Base-by-base conservation (phyloP, 208 protist genomes). In the Trypanosomatidae sp. region DNA sequence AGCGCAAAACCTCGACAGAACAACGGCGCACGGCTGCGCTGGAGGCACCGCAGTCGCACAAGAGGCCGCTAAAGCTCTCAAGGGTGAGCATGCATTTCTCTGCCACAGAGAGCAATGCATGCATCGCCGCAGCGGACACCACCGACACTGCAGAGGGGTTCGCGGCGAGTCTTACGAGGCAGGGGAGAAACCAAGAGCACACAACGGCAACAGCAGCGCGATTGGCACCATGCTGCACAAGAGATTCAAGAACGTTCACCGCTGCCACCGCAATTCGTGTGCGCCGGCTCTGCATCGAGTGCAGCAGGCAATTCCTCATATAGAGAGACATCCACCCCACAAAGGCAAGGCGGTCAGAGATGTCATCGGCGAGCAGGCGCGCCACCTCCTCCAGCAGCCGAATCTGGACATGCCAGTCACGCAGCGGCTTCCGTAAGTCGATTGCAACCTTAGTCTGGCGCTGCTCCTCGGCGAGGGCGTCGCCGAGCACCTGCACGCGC, bases 181-280 rank as follows among this genome's bases (percentile, higher is more conserved):
- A 66, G 3, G 77, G 43, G 9, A 93, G 65, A 73, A 91, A 90
- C 87, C 87, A 91, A 65, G 69, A 76, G 60, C 82, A 81, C 30
- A 82, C 44, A 6, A 58, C 66, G 1, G 78, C 70, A 15, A 60
- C 56, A 22, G 62, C 58, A 22, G 28, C 25, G 36, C 78, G 78
- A 49, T 30, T 53, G 15, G 47, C 46, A 28, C 49, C 62, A 46
- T 30, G 53, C 10, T 50, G 25, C 22, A 52, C 62, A 36, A 70
- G 55, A 22, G 62, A 36, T 33, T 69, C 19, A 12, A 86, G 53
- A 33, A 79, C 82, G 6, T 64, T 62, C 43, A 78, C 56, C 3
- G 78, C 60, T 6, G 68, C 71, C 28, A 58, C 55, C 33, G 66
- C 44, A 5, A 85, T 52, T 12, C 50, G 62, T 0, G 81, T 60